Base-by-base conservation (phyloP, 768 basidiomycete genomes). In the Coprinopsis marcescibilis region DNA sequence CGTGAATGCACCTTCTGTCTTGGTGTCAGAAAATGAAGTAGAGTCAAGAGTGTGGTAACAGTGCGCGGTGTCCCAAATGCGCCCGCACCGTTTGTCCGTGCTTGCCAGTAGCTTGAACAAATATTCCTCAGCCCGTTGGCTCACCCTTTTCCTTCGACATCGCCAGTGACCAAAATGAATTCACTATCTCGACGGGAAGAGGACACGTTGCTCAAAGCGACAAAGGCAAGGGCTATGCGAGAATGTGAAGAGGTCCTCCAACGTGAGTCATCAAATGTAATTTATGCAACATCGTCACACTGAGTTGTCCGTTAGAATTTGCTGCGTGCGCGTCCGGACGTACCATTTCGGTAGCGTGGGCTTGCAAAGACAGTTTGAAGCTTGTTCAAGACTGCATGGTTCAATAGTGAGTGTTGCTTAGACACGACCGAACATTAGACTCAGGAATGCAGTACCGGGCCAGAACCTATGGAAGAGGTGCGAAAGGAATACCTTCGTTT, bases 151-250 rank as follows among this genome's bases (percentile, higher is more conserved):
- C 36, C 43, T 49, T 45, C 44, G 7, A 32, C 37, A 30, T 25
- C 30, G 34, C 48, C 15, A 33, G 33, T 38, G 43, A 23, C 32
- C 13, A 21, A 38, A 29, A 92, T 92, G 90, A 81, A 90, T 63
- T 76, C 89, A 33, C 77, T 93, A 25, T 93, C 90, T 29, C 77
- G 89, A 46, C 76, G 90, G 40, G 90, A 93, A 67, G 90, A 94
- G 61, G 90, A 94, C 36, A 83, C 82, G 6, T 75, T 94, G 32
- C 64, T 85, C 30, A 92, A 93, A 64, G 71, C 85, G 19, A 85
- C 88, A 7, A 93, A 92, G 59, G 78, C 81, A 13, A 71, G 73
- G 47, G 90, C 91, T 11, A 63, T 92, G 58, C 81, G 78, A 56
- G 84, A 88, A 62, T 93, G 90, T 52, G 84, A 89, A 57, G 51